Evolutionary conservation across 352 stramenopile genomes (phyloP).

Genomic region (Phytophthora sojae): DNA sequence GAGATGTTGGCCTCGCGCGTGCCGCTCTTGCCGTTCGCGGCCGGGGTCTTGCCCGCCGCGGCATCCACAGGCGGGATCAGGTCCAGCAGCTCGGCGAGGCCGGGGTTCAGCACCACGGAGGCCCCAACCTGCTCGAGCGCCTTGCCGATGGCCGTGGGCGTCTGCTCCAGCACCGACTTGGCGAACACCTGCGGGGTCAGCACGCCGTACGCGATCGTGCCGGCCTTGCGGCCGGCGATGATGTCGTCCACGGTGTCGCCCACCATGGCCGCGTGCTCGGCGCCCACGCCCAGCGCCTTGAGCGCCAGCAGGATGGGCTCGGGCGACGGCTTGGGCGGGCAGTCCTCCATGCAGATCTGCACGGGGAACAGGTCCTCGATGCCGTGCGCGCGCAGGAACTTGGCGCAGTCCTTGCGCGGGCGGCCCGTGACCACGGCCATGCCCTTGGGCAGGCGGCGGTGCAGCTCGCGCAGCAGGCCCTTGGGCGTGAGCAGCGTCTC

Average conservation of each 20-base stretch:
- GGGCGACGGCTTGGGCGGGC: conserved; percentile 93
- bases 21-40: conserved; percentile 13
- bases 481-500: conserved; percentile 93
- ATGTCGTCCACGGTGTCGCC: conserved; percentile 98
- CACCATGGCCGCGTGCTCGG: conserved; percentile 90
- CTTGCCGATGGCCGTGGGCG: conserved; percentile 50
- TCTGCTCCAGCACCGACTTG: conserved; percentile 75
- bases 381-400: conserved; percentile 92
- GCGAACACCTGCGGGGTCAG: conserved; percentile 89
- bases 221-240: conserved; percentile 80
- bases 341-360: conserved; percentile 97
- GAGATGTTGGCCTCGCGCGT: conserved; percentile 57
- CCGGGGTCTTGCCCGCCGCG: not conserved
- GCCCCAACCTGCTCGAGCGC: conserved; percentile 70
- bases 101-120: conserved; percentile 68
- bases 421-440: conserved; percentile 94
- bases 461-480: conserved; percentile 84
- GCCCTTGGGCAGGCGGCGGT: conserved; percentile 81
- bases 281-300: conserved; percentile 81
- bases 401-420: conserved; percentile 93
- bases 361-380: conserved; percentile 90
- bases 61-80: conserved; percentile 50
- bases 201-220: conserved; percentile 80
- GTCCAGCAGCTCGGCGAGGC: conserved; percentile 86
- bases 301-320: conserved; percentile 89